Evolutionary conservation across 1,139 yeast genomes (phyloP), one percentile per base, ranked within the genome.

Genomic region (Candida sp.): DNA sequence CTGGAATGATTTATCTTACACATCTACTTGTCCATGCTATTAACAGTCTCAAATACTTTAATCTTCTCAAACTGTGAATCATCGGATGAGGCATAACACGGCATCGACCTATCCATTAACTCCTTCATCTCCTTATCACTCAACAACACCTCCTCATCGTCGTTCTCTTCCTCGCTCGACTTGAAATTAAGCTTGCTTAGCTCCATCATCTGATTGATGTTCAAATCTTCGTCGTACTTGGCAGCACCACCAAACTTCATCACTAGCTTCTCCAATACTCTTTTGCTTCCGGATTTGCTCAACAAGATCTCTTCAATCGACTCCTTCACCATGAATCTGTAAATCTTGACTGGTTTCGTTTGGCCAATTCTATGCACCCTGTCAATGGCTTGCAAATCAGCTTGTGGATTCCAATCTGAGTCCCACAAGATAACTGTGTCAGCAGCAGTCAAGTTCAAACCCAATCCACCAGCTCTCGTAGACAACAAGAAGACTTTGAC

Each of bases 371-470:
- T 77, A 66, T 94, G 98, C 11, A 90, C 96, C 53, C 99, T 78
- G 63, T 93, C 98, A 83, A 94, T 94, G 0, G 98, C 98, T 66
- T 94, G 99, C 47, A 92, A 72, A 67, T 94, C 98, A 59, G 91
- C 93, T 64, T 94, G 98, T 0, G 99, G 99, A 62, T 94, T 94
- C 97, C 98, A 93, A 65, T 94, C 98, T 54, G 90, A 88, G 63
- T 94, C 99, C 65, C 90, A 92, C 12, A 94, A 63, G 3, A 94
- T 83, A 1, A 94, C 98, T 0, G 96, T 88, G 60, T 94, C 98
- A 0, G 98, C 97, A 1, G 89, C 84, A 0, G 87, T 83, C 51
- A 94, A 75, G 62, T 94, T 94, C 44, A 94, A 83, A 2, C 99
- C 99, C 30, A 94, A 78, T 0, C 98, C 98, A 9, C 98, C 99